A percentile compares a stretch with the other conserved stretches of the same genome.
These are phyloP conservation scores for Leptomonas pyrrhocoris DNA, from an alignment of 208 protist genomes.

Conservation along the genomic window DNA sequence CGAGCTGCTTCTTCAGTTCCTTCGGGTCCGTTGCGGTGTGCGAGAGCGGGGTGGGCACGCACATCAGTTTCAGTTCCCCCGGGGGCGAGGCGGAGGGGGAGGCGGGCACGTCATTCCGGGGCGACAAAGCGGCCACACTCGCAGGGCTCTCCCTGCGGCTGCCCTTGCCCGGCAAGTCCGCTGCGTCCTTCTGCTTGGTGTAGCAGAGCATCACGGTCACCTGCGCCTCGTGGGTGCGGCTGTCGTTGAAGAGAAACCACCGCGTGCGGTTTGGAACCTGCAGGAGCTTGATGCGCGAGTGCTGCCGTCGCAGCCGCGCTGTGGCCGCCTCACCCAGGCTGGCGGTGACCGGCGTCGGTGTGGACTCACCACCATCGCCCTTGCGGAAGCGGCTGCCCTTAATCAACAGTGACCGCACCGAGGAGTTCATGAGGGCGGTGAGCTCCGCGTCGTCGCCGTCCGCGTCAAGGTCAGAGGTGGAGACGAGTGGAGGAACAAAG, in stretches of 20 bases:
- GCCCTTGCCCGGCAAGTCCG: background rate
- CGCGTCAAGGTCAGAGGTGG: background rate
- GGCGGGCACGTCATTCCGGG: background rate
- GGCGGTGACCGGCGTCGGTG: background rate
- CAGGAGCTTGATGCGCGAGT: conserved; percentile 26
- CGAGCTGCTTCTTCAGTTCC: conserved; percentile 20
- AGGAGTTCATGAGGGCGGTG: background rate
- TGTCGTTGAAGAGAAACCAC: conserved; percentile 71
- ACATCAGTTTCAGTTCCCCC: conserved; percentile 29
- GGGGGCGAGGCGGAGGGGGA: background rate
- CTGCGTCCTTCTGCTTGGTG: background rate
- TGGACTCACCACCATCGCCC: too few species aligned
- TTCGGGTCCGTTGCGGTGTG: conserved; percentile 3
- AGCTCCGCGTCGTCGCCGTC: conserved; percentile 1
- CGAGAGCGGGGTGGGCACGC: conserved; percentile 31
- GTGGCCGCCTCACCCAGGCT: conserved; percentile 1
- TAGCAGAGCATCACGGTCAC: conserved; percentile 41
- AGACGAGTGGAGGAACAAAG: background rate
- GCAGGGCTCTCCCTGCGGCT: background rate
- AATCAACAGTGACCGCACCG: conserved; percentile 31
- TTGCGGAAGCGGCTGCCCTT: conserved; percentile 37
- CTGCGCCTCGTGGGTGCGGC: conserved; percentile 52
- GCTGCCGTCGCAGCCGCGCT: conserved; percentile 26
- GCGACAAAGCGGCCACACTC: background rate
- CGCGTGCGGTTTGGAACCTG: conserved; percentile 36